Percentiles rank a stretch among this genome's conserved stretches.
Evolutionary conservation across 2,329 filamentous ascomycete species (phyloP).

Genomic region (Epicoccum nigrum): DNA sequence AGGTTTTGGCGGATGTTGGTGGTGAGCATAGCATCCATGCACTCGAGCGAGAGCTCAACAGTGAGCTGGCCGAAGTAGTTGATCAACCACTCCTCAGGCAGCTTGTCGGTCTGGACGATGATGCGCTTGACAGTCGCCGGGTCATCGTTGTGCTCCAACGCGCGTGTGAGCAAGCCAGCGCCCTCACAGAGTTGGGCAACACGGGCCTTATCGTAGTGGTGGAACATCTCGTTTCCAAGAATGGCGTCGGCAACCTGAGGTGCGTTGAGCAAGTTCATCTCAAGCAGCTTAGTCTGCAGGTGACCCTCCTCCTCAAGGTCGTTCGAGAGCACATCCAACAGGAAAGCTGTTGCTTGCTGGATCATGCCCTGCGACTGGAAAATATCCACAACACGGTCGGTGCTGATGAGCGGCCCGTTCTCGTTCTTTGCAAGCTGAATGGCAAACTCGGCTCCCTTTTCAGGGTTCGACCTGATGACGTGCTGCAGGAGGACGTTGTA

Average conservation of each 20-base stretch:
- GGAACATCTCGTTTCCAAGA: constrained; percentile 97
- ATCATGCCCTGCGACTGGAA: constrained; percentile 99
- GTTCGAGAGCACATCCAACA: constrained; percentile 92
- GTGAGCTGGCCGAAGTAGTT: constrained; percentile 93
- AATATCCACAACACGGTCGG: constrained; percentile 94
- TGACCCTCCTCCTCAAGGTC: constrained; percentile 93
- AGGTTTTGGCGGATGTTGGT: constrained; percentile 96
- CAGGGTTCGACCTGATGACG: constrained; percentile 79
- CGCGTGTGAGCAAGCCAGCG: constrained; percentile 73
- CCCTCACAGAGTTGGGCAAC: constrained; percentile 93
- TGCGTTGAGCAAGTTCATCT: constrained; percentile 97
- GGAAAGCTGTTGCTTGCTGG: constrained; percentile 96
- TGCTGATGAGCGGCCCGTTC: constrained; percentile 83
- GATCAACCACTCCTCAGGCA: constrained; percentile 89
- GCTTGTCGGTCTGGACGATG: constrained; percentile 82
- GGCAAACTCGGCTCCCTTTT: constrained; percentile 94
- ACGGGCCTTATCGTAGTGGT: constrained; percentile 89
- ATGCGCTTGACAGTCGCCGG: constrained; percentile 88
- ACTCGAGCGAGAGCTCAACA: constrained; percentile 92
- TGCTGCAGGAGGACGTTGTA: constrained; percentile 92
- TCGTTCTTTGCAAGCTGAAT: constrained; percentile 90
- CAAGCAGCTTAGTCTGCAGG: constrained; percentile 89
- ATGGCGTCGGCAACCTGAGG: constrained; percentile 98
- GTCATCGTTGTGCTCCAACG: constrained; percentile 94
- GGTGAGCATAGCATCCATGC: constrained; percentile 94